Conservation (phyloP, 176 grass and related monocot species). For the Ensete ventricosum region DNA sequence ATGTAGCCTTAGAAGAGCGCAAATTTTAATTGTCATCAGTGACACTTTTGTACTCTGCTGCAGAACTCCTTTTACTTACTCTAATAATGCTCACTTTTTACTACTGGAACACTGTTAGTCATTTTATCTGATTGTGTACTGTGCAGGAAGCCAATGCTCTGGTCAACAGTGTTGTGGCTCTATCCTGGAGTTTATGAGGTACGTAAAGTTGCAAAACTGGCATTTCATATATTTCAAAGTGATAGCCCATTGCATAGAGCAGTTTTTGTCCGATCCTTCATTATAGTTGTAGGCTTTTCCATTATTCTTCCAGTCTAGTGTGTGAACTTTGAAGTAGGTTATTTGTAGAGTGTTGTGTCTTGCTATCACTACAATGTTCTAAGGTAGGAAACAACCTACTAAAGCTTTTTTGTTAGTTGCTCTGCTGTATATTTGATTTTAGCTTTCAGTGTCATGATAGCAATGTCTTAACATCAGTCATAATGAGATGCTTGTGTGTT, state of each 20-base stretch:
- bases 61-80: too few species aligned
- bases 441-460: neutral
- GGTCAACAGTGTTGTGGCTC: slow-evolving; percentile 34
- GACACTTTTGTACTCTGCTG: too few species aligned
- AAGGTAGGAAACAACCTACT: neutral
- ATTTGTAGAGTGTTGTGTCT: neutral
- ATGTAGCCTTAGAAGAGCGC: too few species aligned
- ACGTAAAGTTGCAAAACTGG: slow-evolving; percentile 7
- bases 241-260: neutral
- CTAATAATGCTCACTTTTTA: too few species aligned
- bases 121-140: slow-evolving; percentile 9
- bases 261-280: neutral
- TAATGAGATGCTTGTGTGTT: neutral
- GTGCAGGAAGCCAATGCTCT: slow-evolving; percentile 26
- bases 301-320: too few species aligned
- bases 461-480: neutral
- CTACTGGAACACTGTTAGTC: neutral
- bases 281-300: too few species aligned
- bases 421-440: neutral
- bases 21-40: too few species aligned
- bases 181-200: slow-evolving; percentile 52
- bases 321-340: neutral
- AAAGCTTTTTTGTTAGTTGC: neutral
- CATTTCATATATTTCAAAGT: neutral
- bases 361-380: neutral